Evolutionary conservation across 345 rosid genomes (phyloP).

Genomic region (Limnanthes douglasii): DNA sequence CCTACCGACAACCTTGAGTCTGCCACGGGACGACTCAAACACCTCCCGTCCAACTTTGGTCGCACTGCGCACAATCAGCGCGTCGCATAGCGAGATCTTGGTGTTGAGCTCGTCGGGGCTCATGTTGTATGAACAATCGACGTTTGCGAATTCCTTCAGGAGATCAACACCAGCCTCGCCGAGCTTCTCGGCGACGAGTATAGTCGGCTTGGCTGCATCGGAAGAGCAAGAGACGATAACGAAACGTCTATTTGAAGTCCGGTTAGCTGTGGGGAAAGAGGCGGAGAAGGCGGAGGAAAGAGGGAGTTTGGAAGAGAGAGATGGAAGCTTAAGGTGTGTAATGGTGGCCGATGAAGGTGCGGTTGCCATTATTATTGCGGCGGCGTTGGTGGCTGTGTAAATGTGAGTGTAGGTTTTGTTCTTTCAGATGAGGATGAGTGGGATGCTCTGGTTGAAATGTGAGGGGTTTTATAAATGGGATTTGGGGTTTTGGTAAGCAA

Average conservation of each 20-base stretch:
- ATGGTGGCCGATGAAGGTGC: conserved; percentile 11
- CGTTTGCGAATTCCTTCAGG: conserved; percentile 44
- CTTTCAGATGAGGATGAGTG: conserved; percentile 1
- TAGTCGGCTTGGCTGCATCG: conserved; percentile 46
- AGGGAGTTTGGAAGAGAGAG: conserved; percentile 30
- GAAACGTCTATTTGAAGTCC: conserved; percentile 8
- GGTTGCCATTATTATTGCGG: conserved; percentile 11
- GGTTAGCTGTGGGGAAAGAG: conserved; percentile 9
- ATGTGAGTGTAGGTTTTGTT: conserved; percentile 5
- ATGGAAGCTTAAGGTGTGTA: conserved; percentile 16
- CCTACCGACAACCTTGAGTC: conserved; percentile 83
- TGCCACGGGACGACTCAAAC: conserved; percentile 63
- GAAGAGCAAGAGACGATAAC: conserved; percentile 19
- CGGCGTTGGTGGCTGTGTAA: not conserved
- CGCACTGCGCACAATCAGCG: conserved; percentile 72
- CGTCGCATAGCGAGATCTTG: conserved; percentile 86
- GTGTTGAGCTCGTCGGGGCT: conserved; percentile 76
- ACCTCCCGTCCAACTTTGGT: conserved; percentile 72
- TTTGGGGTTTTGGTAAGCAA: conserved; percentile 9
- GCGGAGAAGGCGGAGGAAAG: conserved; percentile 23
- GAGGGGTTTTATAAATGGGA: conserved; percentile 6
- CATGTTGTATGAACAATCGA: conserved; percentile 74
- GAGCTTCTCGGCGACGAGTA: conserved; percentile 77
- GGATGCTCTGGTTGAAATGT: conserved; percentile 1
- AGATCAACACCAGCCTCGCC: conserved; percentile 61